These are phyloP conservation scores for Fusarium fracticaudum DNA, from an alignment of 2,329 filamentous ascomycete genomes.

Conservation along the genomic window DNA sequence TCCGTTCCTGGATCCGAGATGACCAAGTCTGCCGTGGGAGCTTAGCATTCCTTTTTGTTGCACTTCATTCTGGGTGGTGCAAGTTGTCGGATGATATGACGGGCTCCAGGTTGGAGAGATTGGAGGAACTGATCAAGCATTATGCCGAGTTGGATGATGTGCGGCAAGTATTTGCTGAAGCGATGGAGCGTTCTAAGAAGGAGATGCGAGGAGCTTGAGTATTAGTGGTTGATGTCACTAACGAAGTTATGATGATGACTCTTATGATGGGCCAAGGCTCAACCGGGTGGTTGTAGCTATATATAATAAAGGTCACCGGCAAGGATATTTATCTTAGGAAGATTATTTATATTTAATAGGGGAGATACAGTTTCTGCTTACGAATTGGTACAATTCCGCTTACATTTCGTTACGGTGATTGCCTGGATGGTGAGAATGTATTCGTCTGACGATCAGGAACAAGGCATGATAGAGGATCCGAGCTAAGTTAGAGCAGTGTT, in stretches of 20 bases:
- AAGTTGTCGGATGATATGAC: constrained; percentile 9
- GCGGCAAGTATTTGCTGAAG: constrained; percentile 14
- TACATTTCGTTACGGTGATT: neutral
- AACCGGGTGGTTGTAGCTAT: constrained; percentile 4
- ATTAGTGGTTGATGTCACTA: constrained; percentile 1
- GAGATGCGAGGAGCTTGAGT: constrained; percentile 10
- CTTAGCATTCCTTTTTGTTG: constrained; percentile 23
- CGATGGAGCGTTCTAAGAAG: constrained; percentile 25
- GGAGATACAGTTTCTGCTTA: neutral
- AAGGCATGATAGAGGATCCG: constrained; percentile 7
- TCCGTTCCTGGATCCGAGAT: constrained; percentile 23
- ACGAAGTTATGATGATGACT: constrained; percentile 21
- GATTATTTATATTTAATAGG: constrained; percentile 6
- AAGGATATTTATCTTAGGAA: neutral
- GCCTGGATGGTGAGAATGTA: neutral
- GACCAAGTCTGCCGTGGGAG: constrained; percentile 14
- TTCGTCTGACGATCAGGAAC: constrained; percentile 9
- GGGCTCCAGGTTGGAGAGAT: constrained; percentile 8
- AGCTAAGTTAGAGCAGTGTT: constrained; percentile 10
- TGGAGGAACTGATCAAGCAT: constrained; percentile 16
- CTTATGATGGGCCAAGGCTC: constrained; percentile 5
- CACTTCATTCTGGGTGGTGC: constrained; percentile 23
- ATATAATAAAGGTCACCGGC: neutral
- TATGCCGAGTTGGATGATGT: constrained; percentile 27
- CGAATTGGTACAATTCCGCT: neutral